Conservation (phyloP, 768 basidiomycete species). For the Phaffia australis region DNA sequence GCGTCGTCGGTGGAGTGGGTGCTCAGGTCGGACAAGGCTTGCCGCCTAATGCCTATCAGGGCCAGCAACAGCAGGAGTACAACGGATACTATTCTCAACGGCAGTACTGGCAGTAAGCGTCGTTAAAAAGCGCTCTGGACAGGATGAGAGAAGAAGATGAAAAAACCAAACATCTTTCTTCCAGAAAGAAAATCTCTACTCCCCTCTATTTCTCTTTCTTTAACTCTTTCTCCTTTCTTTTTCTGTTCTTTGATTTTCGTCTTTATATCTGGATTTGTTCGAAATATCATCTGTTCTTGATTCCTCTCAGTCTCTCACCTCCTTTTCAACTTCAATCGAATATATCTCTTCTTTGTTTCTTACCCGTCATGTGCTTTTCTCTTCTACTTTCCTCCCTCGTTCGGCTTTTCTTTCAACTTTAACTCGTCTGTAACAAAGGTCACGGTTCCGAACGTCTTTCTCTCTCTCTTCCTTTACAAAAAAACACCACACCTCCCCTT, state of each 20-base stretch:
- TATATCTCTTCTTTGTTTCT: too few species aligned
- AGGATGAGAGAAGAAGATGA: too few species aligned
- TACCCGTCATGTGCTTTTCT: too few species aligned
- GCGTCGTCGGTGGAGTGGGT: background rate
- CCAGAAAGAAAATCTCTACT: background rate
- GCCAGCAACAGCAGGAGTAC: slow-evolving; percentile 23
- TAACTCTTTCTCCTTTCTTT: background rate
- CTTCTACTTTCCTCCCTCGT: background rate
- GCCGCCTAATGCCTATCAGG: slow-evolving; percentile 22
- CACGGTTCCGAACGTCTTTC: too few species aligned
- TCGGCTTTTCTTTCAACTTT: background rate
- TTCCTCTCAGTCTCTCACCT: background rate
- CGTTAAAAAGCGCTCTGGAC: background rate
- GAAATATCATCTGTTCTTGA: background rate
- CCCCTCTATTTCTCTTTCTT: background rate
- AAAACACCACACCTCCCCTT: too few species aligned
- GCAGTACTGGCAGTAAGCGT: slow-evolving; percentile 16
- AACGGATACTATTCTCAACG: background rate
- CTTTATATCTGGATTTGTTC: background rate
- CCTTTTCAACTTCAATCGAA: slow-evolving; percentile 8
- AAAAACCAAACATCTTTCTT: too few species aligned
- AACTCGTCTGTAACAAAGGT: background rate
- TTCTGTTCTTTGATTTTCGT: slow-evolving; percentile 1
- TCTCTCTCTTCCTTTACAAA: too few species aligned
- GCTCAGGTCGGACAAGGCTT: slow-evolving; percentile 5